phyloP scores from a whole-genome alignment of 371 early-diverging fungal species.

The Apophysomyces variabilis region DNA sequence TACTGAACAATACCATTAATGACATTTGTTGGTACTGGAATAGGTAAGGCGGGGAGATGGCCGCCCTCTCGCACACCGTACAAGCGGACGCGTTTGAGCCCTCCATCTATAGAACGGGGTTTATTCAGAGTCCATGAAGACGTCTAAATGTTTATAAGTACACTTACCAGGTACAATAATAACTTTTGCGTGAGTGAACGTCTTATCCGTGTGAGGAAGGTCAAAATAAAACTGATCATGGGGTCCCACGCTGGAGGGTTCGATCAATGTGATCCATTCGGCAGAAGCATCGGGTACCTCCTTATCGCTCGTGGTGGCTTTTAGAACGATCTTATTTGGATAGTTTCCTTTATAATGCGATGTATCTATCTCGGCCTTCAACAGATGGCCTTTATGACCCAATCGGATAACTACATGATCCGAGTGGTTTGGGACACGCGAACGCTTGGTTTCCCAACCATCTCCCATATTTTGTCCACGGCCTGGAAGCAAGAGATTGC shows the following conservation, averaged over 20 bases:
- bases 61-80: conserved; percentile 50
- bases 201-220: conserved; percentile 52
- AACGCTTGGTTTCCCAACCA: conserved; percentile 86
- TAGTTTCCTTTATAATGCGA: conserved; percentile 87
- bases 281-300: conserved; percentile 50
- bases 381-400: conserved; percentile 77
- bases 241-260: conserved; percentile 52
- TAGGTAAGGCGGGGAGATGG: conserved; percentile 38
- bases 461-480: conserved; percentile 72
- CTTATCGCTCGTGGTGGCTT: conserved; percentile 50
- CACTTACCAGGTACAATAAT: conserved; percentile 65
- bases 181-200: conserved; percentile 69
- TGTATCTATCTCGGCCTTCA: conserved; percentile 84
- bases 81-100: conserved; percentile 74
- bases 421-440: conserved; percentile 66
- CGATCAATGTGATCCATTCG: conserved; percentile 57
- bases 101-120: conserved; percentile 59
- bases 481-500: conserved; percentile 79
- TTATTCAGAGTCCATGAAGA: background rate
- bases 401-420: conserved; percentile 79
- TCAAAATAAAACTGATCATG: conserved; percentile 76
- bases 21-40: conserved; percentile 15
- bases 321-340: conserved; percentile 73
- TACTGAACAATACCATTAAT: conserved; percentile 18
- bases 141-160: background rate